phyloP scores from a whole-genome alignment of 2,329 filamentous ascomycete genomes.

The Macroventuria anomochaeta region DNA sequence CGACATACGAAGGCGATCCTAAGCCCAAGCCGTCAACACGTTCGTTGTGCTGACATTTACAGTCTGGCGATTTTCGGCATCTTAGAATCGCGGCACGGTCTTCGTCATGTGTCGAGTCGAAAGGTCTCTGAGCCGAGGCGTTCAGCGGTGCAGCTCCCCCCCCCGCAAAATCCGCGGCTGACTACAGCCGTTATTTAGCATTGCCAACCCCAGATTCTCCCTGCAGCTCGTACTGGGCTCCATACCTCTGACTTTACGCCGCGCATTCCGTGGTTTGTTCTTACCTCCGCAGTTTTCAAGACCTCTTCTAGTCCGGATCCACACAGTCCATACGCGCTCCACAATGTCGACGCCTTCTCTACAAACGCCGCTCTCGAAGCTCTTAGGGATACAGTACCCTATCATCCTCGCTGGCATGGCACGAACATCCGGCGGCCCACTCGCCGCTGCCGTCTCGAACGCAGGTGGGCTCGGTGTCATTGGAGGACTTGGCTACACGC shows the following conservation, averaged over 20 bases:
- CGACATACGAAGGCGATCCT: neutral
- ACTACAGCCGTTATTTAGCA: slow-evolving; percentile 36
- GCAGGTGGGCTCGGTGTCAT: slow-evolving; percentile 78
- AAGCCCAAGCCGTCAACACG: neutral
- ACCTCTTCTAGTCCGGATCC: neutral
- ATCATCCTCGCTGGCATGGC: slow-evolving; percentile 96
- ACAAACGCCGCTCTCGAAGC: slow-evolving; percentile 52
- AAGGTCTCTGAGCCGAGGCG: too few species aligned
- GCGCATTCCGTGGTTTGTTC: neutral
- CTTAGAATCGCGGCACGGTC: neutral
- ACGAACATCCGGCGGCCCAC: slow-evolving; percentile 62
- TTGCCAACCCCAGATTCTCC: slow-evolving; percentile 29
- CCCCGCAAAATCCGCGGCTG: slow-evolving; percentile 15
- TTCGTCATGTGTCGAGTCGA: slow-evolving; percentile 24
- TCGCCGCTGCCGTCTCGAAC: slow-evolving; percentile 66
- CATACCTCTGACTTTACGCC: slow-evolving; percentile 2
- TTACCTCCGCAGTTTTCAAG: slow-evolving; percentile 1
- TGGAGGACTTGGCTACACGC: slow-evolving; percentile 57
- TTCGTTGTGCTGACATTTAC: neutral
- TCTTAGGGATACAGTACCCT: slow-evolving; percentile 85
- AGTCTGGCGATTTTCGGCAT: slow-evolving; percentile 23
- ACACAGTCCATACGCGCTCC: neutral
- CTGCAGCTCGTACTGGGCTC: slow-evolving; percentile 19
- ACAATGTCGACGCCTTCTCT: slow-evolving; percentile 44
- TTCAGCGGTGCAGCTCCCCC: slow-evolving; percentile 11